A percentile compares a stretch with the other conserved stretches of the same genome.
These are phyloP conservation scores for Ramaria rubella DNA, from an alignment of 768 basidiomycete species.

Conservation along the genomic window DNA sequence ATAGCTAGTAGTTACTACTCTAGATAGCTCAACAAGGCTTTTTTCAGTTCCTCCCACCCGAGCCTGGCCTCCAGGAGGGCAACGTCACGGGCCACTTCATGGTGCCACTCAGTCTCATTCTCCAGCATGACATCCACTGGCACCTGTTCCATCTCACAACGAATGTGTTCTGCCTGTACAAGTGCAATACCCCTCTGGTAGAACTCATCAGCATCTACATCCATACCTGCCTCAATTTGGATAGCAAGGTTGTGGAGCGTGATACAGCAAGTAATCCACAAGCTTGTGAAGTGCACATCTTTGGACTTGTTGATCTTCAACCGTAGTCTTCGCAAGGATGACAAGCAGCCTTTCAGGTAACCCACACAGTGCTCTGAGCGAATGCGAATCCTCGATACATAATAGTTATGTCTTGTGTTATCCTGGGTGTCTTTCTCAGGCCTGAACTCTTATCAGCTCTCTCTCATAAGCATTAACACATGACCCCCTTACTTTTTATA, in stretches of 20 bases:
- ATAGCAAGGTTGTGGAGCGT: constrained; percentile 27
- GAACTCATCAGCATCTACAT: constrained; percentile 6
- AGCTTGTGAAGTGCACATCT: constrained; percentile 23
- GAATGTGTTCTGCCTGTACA: neutral
- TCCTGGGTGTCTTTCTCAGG: constrained; percentile 23
- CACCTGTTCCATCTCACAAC: no score
- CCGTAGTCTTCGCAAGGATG: constrained; percentile 28
- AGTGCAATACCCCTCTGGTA: neutral
- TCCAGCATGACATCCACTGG: no score
- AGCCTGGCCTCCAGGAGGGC: no score
- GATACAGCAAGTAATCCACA: constrained; percentile 29
- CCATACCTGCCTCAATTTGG: constrained; percentile 23
- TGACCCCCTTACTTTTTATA: constrained; percentile 6
- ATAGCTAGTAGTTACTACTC: no score
- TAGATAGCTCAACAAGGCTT: no score
- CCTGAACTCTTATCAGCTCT: constrained; percentile 21
- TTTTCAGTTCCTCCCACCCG: no score
- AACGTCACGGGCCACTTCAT: no score
- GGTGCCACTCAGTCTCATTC: no score
- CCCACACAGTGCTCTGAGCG: constrained; percentile 35
- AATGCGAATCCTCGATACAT: constrained; percentile 28
- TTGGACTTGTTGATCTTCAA: constrained; percentile 19
- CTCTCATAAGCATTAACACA: constrained; percentile 13
- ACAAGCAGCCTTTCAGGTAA: no score
- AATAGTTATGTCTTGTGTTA: constrained; percentile 31